Base-by-base conservation (phyloP, 225 moss, liverwort and hornwort species). In the Takakia lepidozioides region DNA sequence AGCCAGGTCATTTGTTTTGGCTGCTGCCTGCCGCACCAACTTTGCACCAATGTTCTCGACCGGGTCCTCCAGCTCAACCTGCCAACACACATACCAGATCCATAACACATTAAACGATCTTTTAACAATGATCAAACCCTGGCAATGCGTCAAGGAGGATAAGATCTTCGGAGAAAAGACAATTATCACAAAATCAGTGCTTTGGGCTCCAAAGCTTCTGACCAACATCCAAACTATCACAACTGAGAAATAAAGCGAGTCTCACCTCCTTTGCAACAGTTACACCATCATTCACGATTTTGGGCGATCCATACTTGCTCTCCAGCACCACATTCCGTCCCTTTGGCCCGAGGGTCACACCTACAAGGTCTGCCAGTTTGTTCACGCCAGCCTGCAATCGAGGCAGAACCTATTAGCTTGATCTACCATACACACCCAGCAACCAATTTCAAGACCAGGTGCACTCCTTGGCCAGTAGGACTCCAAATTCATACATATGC, bases 241-340 rank as follows among this genome's bases (percentile, higher is more conserved):
- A 29, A 16, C n/a, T 17, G 10, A 19, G 6, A 11, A 1, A 38
- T 19, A 18, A 21, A 2, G n/a, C 9, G 22, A 20, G 10, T 60
- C 83, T 7, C 11, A 95, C 93, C 90, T 98, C 95, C 71, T 87
- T 98, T 8, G 95, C 87, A 17, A 98, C 95, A 1, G 95, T 98
- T 0, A 98, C 95, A 38, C 95, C 95, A 46, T 98, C 95, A 59
- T 98, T 98, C n/a, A 98, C 95, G 69, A 98, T 98, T 59, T 90
- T 98, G 0, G 95, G 95, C 11, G 95, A 98, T 19, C 95, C 95
- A 34, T 98, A 98, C 62, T 98, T 98, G 82, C 95, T 90, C 66
- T 98, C 95, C 14, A 95, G 80, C 34, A 95, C 95, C 3, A 95
- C 95, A 55, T 95, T 95, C 37, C 95, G 78, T 0, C 95, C 95